A percentile compares a stretch with the other conserved stretches of the same genome.
These are phyloP conservation scores for Aegilops tauschii DNA, from an alignment of 176 grass and related monocot species.

Conservation along the genomic window DNA sequence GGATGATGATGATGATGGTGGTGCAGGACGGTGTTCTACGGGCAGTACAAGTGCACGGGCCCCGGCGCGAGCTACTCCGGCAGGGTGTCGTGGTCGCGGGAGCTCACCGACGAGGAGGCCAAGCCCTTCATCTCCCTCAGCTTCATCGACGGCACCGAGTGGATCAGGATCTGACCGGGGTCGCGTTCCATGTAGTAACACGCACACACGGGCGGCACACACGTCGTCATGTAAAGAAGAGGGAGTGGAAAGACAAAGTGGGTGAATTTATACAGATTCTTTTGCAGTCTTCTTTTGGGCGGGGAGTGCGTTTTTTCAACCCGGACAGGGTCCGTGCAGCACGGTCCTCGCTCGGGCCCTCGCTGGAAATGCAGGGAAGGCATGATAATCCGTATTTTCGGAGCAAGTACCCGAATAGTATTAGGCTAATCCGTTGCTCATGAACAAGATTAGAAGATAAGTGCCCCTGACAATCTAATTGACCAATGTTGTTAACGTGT, in stretches of 20 bases:
- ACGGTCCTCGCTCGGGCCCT: no score
- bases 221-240: neutral
- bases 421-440: no score
- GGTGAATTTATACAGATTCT: no score
- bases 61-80: conserved; percentile 56
- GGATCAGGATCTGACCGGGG: conserved; percentile 46
- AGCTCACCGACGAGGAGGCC: conserved; percentile 90
- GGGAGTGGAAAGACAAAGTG: neutral
- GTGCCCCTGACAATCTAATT: no score
- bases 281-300: no score
- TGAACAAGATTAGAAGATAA: no score
- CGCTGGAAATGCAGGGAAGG: no score
- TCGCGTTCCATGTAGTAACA: neutral
- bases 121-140: conserved; percentile 74
- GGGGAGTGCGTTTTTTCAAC: no score
- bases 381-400: no score
- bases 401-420: no score
- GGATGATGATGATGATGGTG: neutral
- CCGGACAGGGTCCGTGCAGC: no score
- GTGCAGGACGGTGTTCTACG: conserved; percentile 96
- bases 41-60: conserved; percentile 93
- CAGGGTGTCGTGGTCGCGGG: conserved; percentile 71
- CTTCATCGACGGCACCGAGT: conserved; percentile 81
- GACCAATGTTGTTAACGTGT: no score
- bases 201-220: neutral